Base-by-base conservation (phyloP, 768 basidiomycete species). In the Mycena albidolilacea region DNA sequence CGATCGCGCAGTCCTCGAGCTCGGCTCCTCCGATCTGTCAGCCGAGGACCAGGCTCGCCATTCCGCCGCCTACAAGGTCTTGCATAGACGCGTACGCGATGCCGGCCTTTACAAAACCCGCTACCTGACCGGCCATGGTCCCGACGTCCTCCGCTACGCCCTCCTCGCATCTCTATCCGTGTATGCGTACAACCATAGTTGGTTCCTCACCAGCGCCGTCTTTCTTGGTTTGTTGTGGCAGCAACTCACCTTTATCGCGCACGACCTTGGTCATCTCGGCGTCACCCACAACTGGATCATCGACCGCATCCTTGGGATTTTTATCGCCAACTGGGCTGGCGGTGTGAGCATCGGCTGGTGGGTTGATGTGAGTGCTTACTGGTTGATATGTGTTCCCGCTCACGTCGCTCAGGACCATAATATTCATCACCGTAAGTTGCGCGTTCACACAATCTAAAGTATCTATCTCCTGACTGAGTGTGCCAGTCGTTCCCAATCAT, bases 261-360 rank as follows among this genome's bases (percentile, higher is more conserved):
- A 99, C 80, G 98, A 99, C 82, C 90, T 98, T 11, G 98, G 97
- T 2, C 98, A 99, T 84, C 91, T 94, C 83, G 95, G 96, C 43
- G 92, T 99, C 72, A 97, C 96, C 9, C 96, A 97, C 71, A 84
- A 93, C 78, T 97, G 96, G 93, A 81, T 86, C n/a, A 82, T 86
- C 55, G 97, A 99, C 81, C 90, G 97, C 41, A 77, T 96, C 50
- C 83, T 97, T 48, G 93, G 91, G 12, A 97, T 93, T 50, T 79
- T 92, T 38, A 85, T 98, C 57, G 95, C 97, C 0, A 90, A 96
- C 80, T 95, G 92, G 78, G 85, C 96, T 59, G 98, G 98, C 35
- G 98, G 98, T 5, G 85, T 99, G 64, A 98, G 97, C 79, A 88
- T 98, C 23, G 95, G 97, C 52, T 99, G 98, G 98, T 99, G 97